These are phyloP conservation scores for Abelmoschus esculentus DNA, from an alignment of 345 rosid species.

Conservation along the genomic window DNA sequence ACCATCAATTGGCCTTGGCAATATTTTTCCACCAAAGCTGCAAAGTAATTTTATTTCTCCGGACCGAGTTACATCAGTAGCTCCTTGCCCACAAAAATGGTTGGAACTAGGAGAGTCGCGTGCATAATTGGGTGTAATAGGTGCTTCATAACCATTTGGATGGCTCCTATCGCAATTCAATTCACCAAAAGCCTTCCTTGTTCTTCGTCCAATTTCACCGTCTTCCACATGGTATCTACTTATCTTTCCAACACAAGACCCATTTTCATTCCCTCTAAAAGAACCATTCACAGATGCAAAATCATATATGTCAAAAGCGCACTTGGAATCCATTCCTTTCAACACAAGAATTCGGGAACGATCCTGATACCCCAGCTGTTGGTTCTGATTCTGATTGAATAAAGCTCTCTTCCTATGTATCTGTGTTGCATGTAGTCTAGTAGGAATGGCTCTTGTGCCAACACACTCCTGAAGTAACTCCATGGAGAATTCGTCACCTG, in stretches of 20 bases:
- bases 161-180: slow-evolving; percentile 28
- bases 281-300: slow-evolving; percentile 33
- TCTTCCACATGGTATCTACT: slow-evolving; percentile 25
- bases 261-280: not conserved
- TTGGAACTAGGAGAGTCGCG: no score
- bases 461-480: slow-evolving; percentile 48
- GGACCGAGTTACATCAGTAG: slow-evolving; percentile 21
- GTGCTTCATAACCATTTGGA: slow-evolving; percentile 22
- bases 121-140: slow-evolving; percentile 14
- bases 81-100: not conserved
- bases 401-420: slow-evolving; percentile 19
- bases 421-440: slow-evolving; percentile 11
- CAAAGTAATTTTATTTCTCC: slow-evolving; percentile 55
- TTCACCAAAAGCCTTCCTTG: slow-evolving; percentile 39
- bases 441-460: slow-evolving; percentile 18
- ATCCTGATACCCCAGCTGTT: no score
- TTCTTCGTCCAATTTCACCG: slow-evolving; percentile 19
- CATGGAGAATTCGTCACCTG: slow-evolving; percentile 58
- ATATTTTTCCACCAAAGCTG: slow-evolving; percentile 58
- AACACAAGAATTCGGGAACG: slow-evolving; percentile 31
- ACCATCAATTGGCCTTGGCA: slow-evolving; percentile 61
- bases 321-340: slow-evolving; percentile 43
- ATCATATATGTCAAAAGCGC: slow-evolving; percentile 39
- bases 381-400: not conserved
- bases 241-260: slow-evolving; percentile 27